Evolutionary conservation across 2,329 filamentous ascomycete genomes (phyloP).

Genomic region (Colletotrichum aenigma): DNA sequence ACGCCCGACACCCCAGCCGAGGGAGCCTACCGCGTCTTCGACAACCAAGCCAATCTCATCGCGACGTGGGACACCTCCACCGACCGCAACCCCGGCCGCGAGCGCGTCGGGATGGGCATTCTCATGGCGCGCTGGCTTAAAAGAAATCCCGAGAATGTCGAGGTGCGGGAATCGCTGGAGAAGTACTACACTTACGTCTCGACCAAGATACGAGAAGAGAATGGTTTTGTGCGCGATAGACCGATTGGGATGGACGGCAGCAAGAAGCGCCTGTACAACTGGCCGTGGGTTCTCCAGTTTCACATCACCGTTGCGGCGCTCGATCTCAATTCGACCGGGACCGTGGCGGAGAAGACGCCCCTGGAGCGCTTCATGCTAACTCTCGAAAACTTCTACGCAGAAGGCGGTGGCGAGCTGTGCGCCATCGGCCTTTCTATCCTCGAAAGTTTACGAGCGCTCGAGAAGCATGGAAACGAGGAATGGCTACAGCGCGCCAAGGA

Average conservation of each 20-base stretch:
- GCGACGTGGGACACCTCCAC: neutral
- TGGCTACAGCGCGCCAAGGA: neutral
- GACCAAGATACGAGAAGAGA: slow-evolving; percentile 1
- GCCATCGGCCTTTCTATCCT: slow-evolving; percentile 3
- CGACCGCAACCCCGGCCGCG: slow-evolving; percentile 12
- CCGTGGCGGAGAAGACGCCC: neutral
- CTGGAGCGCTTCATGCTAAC: slow-evolving; percentile 3
- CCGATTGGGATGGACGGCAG: neutral
- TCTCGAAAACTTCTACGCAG: neutral
- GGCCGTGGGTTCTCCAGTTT: slow-evolving; percentile 13
- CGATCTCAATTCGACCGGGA: neutral
- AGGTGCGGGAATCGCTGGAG: neutral
- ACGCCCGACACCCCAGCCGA: neutral
- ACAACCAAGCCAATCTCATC: slow-evolving; percentile 1
- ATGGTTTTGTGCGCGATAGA: neutral
- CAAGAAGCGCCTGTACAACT: slow-evolving; percentile 7
- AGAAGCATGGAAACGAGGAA: neutral
- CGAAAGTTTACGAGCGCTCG: neutral
- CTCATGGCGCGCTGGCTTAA: slow-evolving; percentile 9
- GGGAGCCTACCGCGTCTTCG: slow-evolving; percentile 7
- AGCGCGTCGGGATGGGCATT: slow-evolving; percentile 17
- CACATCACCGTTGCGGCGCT: slow-evolving; percentile 1
- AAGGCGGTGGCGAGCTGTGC: neutral
- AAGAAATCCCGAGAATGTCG: neutral
- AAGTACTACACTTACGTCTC: slow-evolving; percentile 5